These are phyloP conservation scores for Aspergillus taichungensis DNA, from an alignment of 495 filamentous ascomycete species.

Conservation along the genomic window DNA sequence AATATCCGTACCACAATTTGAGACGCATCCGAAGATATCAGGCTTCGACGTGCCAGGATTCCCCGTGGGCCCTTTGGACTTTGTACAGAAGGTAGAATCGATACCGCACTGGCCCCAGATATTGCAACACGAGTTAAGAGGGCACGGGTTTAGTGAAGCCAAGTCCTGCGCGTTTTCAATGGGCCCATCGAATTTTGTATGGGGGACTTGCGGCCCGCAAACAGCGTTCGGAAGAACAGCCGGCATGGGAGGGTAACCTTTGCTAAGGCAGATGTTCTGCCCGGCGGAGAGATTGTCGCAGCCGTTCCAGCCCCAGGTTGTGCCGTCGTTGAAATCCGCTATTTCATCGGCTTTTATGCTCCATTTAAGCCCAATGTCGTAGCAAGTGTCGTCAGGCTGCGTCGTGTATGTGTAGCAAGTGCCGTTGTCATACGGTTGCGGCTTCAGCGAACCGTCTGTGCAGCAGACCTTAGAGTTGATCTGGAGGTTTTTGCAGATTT, in stretches of 20 bases:
- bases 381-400: constrained; percentile 21
- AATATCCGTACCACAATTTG: constrained; percentile 35
- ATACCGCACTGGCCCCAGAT: constrained; percentile 33
- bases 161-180: constrained; percentile 4
- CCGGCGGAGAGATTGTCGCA: constrained; percentile 20
- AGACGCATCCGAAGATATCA: constrained; percentile 33
- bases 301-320: constrained; percentile 38
- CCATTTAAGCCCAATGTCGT: constrained; percentile 12
- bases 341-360: constrained; percentile 23
- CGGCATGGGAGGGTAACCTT: constrained; percentile 37
- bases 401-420: constrained; percentile 30
- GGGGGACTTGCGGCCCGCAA: constrained; percentile 37
- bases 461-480: constrained; percentile 31
- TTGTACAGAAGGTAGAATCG: constrained; percentile 6
- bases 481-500: no score
- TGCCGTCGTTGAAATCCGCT: constrained; percentile 20
- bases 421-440: constrained; percentile 33
- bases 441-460: constrained; percentile 26
- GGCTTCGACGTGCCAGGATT: constrained; percentile 27
- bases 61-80: constrained; percentile 12
- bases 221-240: constrained; percentile 19
- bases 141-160: constrained; percentile 14
- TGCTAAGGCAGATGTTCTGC: constrained; percentile 21
- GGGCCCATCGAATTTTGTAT: constrained; percentile 13
- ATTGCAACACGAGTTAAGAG: constrained; percentile 20